Evolutionary conservation across 2,329 filamentous ascomycete genomes (phyloP).

Genomic region (Aspergillus ustus): DNA sequence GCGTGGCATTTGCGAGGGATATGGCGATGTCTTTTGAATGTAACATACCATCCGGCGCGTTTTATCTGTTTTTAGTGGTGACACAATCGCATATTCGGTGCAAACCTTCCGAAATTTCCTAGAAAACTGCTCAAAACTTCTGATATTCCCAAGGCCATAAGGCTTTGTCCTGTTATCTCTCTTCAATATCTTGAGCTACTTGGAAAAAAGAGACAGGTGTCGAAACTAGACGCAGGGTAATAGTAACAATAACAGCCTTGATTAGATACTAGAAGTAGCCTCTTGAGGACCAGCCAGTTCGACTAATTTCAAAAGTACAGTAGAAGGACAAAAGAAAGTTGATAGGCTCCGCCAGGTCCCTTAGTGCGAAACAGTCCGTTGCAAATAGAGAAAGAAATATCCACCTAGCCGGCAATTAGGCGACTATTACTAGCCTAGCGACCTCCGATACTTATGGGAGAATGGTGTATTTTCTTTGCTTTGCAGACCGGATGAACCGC

Average conservation of each 20-base stretch:
- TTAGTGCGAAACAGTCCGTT: neutral
- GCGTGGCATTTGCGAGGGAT: neutral
- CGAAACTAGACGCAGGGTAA: too few species aligned
- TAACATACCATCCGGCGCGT: conserved; percentile 16
- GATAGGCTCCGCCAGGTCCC: too few species aligned
- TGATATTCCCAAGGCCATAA: neutral
- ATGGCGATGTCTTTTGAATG: conserved; percentile 10
- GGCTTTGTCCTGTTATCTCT: neutral
- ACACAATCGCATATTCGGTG: conserved; percentile 12
- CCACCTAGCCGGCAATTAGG: neutral
- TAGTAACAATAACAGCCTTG: too few species aligned
- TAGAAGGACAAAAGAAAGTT: too few species aligned
- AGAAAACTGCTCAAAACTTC: neutral
- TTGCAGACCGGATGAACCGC: neutral
- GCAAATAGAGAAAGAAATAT: neutral
- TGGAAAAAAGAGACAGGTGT: too few species aligned
- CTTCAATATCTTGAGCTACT: neutral
- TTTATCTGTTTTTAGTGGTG: conserved; percentile 4
- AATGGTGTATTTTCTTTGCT: neutral
- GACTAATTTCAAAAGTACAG: too few species aligned
- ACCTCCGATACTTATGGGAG: neutral
- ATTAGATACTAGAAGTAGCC: too few species aligned
- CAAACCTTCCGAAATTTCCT: neutral
- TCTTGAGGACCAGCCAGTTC: too few species aligned
- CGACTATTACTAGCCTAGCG: neutral